Evolutionary conservation across 805 yeast genomes (phyloP).

Genomic region (Candida ascalaphidarum): DNA sequence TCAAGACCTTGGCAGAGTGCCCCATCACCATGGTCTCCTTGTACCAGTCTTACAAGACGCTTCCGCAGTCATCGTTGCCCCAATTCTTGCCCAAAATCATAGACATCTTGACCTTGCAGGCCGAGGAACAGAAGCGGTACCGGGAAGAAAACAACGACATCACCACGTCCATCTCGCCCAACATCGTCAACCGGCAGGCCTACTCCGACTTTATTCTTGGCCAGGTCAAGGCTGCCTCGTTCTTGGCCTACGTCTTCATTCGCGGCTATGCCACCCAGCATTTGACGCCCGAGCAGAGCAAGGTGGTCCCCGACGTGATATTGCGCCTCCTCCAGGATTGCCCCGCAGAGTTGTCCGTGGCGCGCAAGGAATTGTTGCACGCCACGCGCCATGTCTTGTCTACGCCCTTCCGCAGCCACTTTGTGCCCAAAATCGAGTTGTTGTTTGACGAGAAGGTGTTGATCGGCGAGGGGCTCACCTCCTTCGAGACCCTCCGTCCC

Average conservation of each 20-base stretch:
- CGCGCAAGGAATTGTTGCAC: constrained; percentile 86
- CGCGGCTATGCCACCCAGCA: constrained; percentile 71
- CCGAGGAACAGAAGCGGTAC: constrained; percentile 54
- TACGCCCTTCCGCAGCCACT: constrained; percentile 75
- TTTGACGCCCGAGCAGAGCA: constrained; percentile 30
- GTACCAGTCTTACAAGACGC: constrained; percentile 75
- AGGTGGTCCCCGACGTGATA: constrained; percentile 78
- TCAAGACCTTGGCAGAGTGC: constrained; percentile 90
- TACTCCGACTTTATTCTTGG: constrained; percentile 86
- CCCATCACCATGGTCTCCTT: constrained; percentile 94
- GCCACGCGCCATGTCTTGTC: constrained; percentile 93
- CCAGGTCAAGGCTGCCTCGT: constrained; percentile 94
- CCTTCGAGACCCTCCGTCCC: constrained; percentile 83
- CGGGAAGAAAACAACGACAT: constrained; percentile 41
- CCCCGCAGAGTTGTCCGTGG: constrained; percentile 86
- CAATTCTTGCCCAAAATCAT: constrained; percentile 76
- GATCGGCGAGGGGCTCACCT: constrained; percentile 88
- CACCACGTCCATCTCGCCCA: constrained; percentile 66
- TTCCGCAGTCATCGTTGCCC: constrained; percentile 65
- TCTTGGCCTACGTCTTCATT: constrained; percentile 83
- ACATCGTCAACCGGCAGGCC: constrained; percentile 64
- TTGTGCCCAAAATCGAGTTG: constrained; percentile 77
- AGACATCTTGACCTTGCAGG: constrained; percentile 65
- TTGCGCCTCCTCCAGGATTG: constrained; percentile 86
- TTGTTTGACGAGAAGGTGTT: constrained; percentile 81